Base-by-base conservation (phyloP, 768 basidiomycete species). In the Leccinum fibrillosum region DNA sequence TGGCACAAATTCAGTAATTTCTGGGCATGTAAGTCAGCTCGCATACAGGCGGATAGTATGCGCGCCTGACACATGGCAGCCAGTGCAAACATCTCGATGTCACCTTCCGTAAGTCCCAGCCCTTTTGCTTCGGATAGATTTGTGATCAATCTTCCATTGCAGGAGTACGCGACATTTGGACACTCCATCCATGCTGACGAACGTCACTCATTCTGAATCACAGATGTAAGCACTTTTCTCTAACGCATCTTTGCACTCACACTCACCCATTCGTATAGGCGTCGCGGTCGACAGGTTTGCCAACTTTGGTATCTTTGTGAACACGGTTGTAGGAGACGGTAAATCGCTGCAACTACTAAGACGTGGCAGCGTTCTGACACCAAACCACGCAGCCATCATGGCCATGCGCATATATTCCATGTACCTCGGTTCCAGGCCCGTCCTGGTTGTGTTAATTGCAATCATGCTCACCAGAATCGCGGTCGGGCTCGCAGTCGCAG, bases 381-480 rank as follows among this genome's bases (percentile, higher is more conserved):
- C 15, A 1, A 19, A 32, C 15, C 25, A 15, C 25, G 9, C n/a
- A 66, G 64, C 32, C 25, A 58, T 66, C 52, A 66, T 66, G 48
- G 28, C 56, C 37, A 53, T 67, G 53, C 60, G 66, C 23, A 49
- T 64, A 42, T 67, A 67, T 39, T 56, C 65, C 49, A 66, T 66
- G 64, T 66, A 66, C 28, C 49, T 66, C 2, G 50, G 56, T 17
- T 66, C 65, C 4, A 59, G 39, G 19, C 32, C 4, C 23, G 23
- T 66, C 19, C 13, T 66, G 5, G 25, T 3, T 15, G 39, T 64
- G 51, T 48, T 66, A 32, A 17, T 57, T 11, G 32, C 12, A 17
- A 45, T 45, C 21, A 35, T 66, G 32, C 21, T 61, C 19, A 21
- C 53, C 8, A 54, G 59, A 25, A 54, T 64, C 9, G 42, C 13